phyloP scores from a whole-genome alignment of 2,329 filamentous ascomycete genomes.

The Hymenoscyphus linearis region DNA sequence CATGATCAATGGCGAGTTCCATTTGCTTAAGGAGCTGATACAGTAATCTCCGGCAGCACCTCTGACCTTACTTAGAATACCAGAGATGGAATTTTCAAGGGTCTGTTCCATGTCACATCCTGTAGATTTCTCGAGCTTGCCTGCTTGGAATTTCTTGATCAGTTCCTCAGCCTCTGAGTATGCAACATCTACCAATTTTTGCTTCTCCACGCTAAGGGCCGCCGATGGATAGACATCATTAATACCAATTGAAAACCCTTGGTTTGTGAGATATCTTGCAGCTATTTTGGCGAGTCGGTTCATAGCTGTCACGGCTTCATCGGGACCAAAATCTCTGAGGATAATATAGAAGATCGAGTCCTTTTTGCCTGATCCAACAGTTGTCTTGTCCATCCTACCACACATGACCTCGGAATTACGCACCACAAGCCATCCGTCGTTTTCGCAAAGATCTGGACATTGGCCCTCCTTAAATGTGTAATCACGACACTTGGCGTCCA shows the following conservation, averaged over 20 bases:
- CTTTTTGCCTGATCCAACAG: conserved; percentile 95
- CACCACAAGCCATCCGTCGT: conserved; percentile 87
- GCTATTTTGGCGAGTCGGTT: conserved; percentile 88
- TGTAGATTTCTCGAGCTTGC: conserved; percentile 77
- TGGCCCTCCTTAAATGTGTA: conserved; percentile 57
- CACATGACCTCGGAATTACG: conserved; percentile 98
- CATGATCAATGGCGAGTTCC: conserved; percentile 94
- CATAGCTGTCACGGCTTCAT: conserved; percentile 86
- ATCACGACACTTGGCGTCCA: conserved; percentile 87
- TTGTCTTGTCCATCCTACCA: conserved; percentile 95
- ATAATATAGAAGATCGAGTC: conserved; percentile 97
- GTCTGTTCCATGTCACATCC: conserved; percentile 91
- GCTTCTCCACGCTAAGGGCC: conserved; percentile 65
- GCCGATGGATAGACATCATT: conserved; percentile 85
- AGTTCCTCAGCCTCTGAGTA: conserved; percentile 79
- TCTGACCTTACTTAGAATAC: conserved; percentile 86
- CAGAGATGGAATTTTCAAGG: conserved; percentile 83
- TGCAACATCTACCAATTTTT: conserved; percentile 68
- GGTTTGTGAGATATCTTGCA: conserved; percentile 80
- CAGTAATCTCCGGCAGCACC: conserved; percentile 87
- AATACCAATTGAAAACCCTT: conserved; percentile 94
- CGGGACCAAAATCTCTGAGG: conserved; percentile 87
- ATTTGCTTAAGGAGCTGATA: conserved; percentile 81
- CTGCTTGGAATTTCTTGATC: conserved; percentile 73
- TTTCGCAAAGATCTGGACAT: conserved; percentile 70